These are phyloP conservation scores for Aspergillus sp. DNA, from an alignment of 2,329 filamentous ascomycete genomes.

Conservation along the genomic window DNA sequence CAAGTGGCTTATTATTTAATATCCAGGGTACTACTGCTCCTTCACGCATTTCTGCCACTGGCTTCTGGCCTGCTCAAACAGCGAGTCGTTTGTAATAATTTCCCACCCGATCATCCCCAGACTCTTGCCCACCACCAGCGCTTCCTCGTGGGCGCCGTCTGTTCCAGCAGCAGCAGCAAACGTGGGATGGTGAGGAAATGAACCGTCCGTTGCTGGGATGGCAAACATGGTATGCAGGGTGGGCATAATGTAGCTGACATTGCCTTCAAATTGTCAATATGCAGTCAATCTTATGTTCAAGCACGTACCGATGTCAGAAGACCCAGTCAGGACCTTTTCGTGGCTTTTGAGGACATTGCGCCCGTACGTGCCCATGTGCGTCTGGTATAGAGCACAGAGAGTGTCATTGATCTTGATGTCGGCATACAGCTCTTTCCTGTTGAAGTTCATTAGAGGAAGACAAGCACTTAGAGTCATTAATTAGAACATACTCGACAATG, in stretches of 20 bases:
- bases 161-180: constrained; percentile 49
- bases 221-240: constrained; percentile 51
- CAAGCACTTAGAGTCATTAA: too few species aligned
- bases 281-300: too few species aligned
- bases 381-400: constrained; percentile 45
- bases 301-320: constrained; percentile 47
- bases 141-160: constrained; percentile 42
- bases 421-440: constrained; percentile 38
- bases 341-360: constrained; percentile 38
- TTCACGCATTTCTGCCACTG: constrained; percentile 24
- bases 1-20: too few species aligned
- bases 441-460: neutral
- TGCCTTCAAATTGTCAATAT: constrained; percentile 34
- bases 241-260: constrained; percentile 50
- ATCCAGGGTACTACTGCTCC: too few species aligned
- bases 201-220: constrained; percentile 41
- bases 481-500: constrained; percentile 29
- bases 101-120: constrained; percentile 43
- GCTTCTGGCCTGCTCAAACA: constrained; percentile 24
- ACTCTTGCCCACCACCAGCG: constrained; percentile 47
- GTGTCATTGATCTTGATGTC: constrained; percentile 49
- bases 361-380: constrained; percentile 45
- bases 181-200: constrained; percentile 37
- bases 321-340: constrained; percentile 42
- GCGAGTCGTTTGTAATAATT: constrained; percentile 24